phyloP scores from a whole-genome alignment of 768 basidiomycete genomes.

The Asterophora parasitica region DNA sequence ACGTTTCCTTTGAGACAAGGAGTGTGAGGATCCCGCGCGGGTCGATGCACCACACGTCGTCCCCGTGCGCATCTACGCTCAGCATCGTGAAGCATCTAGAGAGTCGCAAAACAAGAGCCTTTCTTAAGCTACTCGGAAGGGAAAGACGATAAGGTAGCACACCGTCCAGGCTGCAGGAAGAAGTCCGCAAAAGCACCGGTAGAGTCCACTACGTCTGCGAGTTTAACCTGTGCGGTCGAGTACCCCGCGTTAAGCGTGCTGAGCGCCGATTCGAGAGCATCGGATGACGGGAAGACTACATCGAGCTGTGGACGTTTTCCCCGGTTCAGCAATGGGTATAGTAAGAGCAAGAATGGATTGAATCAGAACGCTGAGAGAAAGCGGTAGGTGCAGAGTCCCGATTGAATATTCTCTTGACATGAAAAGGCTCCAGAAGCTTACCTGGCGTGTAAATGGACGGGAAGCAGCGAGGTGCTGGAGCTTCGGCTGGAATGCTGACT shows the following conservation, averaged over 20 bases:
- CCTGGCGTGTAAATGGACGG: conserved; percentile 55
- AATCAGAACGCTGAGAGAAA: not conserved
- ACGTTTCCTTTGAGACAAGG: conserved; percentile 50
- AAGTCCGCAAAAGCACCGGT: conserved; percentile 8
- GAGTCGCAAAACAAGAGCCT: not conserved
- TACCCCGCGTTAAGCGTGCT: conserved; percentile 39
- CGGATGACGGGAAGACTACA: conserved; percentile 49
- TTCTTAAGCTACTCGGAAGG: not conserved
- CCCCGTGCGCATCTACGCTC: conserved; percentile 26
- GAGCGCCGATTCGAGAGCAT: conserved; percentile 34
- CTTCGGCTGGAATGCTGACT: conserved; percentile 19
- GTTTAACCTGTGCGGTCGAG: conserved; percentile 35
- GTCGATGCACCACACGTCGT: conserved; percentile 72
- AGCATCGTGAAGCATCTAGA: conserved; percentile 27
- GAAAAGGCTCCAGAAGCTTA: conserved; percentile 10
- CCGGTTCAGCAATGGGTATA: too few species aligned
- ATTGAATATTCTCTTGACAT: too few species aligned
- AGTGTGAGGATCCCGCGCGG: conserved; percentile 55
- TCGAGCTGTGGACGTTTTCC: conserved; percentile 25
- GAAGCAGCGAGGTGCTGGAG: conserved; percentile 30
- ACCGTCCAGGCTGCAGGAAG: conserved; percentile 4
- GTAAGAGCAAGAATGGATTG: not conserved
- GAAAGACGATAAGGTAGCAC: not conserved
- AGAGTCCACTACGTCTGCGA: conserved; percentile 35
- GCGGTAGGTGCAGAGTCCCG: not conserved